Base-by-base conservation (phyloP, 495 filamentous ascomycete genomes). In the Penicillium turbatum region DNA sequence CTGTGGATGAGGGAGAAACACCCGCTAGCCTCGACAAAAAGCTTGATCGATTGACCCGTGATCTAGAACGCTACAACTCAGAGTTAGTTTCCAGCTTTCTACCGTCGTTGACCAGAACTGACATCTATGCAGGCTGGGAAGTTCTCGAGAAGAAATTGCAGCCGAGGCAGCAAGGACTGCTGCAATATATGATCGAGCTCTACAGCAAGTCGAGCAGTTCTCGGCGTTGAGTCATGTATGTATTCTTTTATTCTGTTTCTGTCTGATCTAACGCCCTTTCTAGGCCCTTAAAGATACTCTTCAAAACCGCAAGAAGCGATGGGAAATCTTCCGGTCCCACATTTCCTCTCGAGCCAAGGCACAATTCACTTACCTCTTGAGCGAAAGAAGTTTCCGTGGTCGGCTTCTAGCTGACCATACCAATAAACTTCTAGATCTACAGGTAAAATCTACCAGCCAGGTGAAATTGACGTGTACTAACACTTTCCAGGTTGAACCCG, bases 321-420 rank as follows among this genome's bases (percentile, higher is more conserved):
- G 89, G 87, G 72, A 79, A 49, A 77, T 82, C 46, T 97, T 99
- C 69, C 85, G 91, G 57, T 73, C 80, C 11, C 82, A 84, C 56
- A 97, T 99, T 54, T 88, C 90, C 10, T 83, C 83, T 11, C 83
- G 89, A 45, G 90, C 92, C 24, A 84, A 91, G 43, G 82, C 84
- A 15, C 89, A 89, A 55, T 99, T 99, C 64, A 85, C 79, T 36
- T 93, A 90, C 62, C 79, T 97, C 12, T 79, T 99, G 40, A 87
- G 84, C 60, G 91, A 97, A 65, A 81, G 93, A 60, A 83, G 86
- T 13, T 99, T 96, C 71, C 82, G 91, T 16, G 93, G 93, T 40
- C 81, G 81, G 53, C 79, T 97, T 24, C 70, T 84, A 35, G 78
- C 93, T 17, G 85, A 96, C 54, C 93, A 97, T 68, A 70, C 76